A percentile compares a stretch with the other conserved stretches of the same genome.
Conservation (phyloP, 495 filamentous ascomycete genomes). For the Penicillium steckii region DNA sequence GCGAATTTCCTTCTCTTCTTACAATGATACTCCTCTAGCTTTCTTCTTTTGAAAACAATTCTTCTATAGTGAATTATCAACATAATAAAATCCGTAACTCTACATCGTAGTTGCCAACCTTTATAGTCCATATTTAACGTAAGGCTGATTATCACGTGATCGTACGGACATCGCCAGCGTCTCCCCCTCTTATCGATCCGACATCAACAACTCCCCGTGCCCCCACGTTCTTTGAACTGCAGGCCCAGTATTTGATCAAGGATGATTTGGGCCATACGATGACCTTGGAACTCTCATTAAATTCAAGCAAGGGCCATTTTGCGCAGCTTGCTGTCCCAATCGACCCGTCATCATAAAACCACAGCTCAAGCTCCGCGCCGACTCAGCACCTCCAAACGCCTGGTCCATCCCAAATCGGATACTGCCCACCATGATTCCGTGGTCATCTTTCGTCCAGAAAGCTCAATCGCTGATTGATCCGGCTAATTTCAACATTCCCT, state of each 20-base stretch:
- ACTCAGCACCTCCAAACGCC: constrained; percentile 16
- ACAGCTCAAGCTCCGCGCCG: constrained; percentile 29
- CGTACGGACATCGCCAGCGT: constrained; percentile 6
- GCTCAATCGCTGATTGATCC: constrained; percentile 92
- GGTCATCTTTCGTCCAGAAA: constrained; percentile 89
- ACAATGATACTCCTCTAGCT: constrained; percentile 11
- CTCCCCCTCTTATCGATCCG: constrained; percentile 28
- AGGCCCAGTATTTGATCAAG: constrained; percentile 19
- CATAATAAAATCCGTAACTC: too few species aligned
- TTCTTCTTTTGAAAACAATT: not conserved
- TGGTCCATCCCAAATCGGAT: not conserved
- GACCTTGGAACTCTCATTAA: constrained; percentile 20
- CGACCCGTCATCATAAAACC: constrained; percentile 20
- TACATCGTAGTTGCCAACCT: too few species aligned
- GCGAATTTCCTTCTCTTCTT: constrained; percentile 13
- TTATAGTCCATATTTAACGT: not conserved
- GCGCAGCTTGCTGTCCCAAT: constrained; percentile 17
- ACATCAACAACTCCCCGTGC: constrained; percentile 17
- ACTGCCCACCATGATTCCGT: constrained; percentile 62
- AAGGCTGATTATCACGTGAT: constrained; percentile 20
- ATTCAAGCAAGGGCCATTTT: constrained; percentile 26
- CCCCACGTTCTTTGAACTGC: constrained; percentile 17
- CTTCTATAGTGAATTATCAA: too few species aligned
- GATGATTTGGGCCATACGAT: constrained; percentile 33
- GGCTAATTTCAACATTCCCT: constrained; percentile 60